A percentile compares a stretch with the other conserved stretches of the same genome.
Conservation (phyloP, 2,329 filamentous ascomycete species). For the Hirsutella rhossiliensis region DNA sequence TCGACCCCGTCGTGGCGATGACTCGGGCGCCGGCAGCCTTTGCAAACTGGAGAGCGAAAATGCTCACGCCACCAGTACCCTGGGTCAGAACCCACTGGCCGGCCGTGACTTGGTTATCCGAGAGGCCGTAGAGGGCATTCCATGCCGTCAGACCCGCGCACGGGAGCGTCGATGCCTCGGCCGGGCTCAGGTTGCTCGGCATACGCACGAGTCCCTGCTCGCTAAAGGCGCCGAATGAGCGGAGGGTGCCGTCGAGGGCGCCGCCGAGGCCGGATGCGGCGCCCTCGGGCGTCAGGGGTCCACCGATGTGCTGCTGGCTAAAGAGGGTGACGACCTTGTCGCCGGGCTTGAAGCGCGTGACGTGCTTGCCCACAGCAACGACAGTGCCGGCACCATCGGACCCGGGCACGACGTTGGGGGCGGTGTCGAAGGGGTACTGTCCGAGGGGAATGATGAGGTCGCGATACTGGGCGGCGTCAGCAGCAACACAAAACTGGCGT, state of each 20-base stretch:
- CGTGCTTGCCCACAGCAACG: slow-evolving; percentile 35
- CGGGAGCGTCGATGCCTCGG: slow-evolving; percentile 44
- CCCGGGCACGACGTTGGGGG: slow-evolving; percentile 32
- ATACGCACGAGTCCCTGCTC: slow-evolving; percentile 55
- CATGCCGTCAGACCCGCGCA: slow-evolving; percentile 54
- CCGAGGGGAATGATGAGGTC: slow-evolving; percentile 39
- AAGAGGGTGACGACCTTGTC: slow-evolving; percentile 50
- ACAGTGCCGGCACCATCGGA: slow-evolving; percentile 44
- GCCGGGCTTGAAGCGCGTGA: slow-evolving; percentile 35
- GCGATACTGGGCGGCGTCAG: slow-evolving; percentile 25
- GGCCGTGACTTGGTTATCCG: slow-evolving; percentile 31
- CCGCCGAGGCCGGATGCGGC: slow-evolving; percentile 52
- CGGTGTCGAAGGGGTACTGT: slow-evolving; percentile 14
- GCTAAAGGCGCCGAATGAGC: slow-evolving; percentile 54
- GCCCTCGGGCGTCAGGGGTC: slow-evolving; percentile 21
- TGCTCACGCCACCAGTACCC: slow-evolving; percentile 58
- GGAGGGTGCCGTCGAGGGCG: slow-evolving; percentile 53
- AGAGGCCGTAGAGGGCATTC: slow-evolving; percentile 51
- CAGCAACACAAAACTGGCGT: neutral
- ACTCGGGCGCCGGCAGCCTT: slow-evolving; percentile 35
- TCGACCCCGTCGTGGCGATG: slow-evolving; percentile 34
- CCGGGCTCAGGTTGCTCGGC: slow-evolving; percentile 40
- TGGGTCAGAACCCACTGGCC: slow-evolving; percentile 52
- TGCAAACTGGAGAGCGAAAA: slow-evolving; percentile 51
- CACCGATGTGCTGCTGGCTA: slow-evolving; percentile 39